Evolutionary conservation across 2,329 filamentous ascomycete species (phyloP).

Genomic region (Metarhizium guizhouense): DNA sequence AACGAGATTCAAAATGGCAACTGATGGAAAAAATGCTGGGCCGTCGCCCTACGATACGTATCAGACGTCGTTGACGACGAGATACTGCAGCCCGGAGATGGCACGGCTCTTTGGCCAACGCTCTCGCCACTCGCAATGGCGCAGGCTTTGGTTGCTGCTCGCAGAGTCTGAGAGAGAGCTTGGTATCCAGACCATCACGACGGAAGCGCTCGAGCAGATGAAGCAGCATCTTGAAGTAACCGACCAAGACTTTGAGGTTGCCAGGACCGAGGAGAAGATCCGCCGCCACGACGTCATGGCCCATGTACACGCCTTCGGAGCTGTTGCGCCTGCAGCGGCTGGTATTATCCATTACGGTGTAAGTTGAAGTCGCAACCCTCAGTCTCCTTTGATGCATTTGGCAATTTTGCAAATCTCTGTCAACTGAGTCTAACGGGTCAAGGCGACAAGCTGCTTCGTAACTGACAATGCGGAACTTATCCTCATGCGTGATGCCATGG

Average conservation of each 20-base stretch:
- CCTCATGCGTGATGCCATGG: conserved; percentile 52
- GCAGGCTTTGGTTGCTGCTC: conserved; percentile 76
- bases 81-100: conserved; percentile 72
- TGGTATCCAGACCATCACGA: conserved; percentile 60
- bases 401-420: too few species aligned
- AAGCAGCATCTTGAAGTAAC: conserved; percentile 63
- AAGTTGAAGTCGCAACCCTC: too few species aligned
- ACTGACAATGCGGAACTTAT: conserved; percentile 76
- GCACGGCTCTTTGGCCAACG: conserved; percentile 70
- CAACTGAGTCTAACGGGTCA: too few species aligned
- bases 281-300: conserved; percentile 59
- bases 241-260: conserved; percentile 68
- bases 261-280: conserved; percentile 66
- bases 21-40: too few species aligned
- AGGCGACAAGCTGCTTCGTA: conserved; percentile 21
- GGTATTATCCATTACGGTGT: conserved; percentile 71
- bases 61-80: conserved; percentile 59
- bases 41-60: conserved; percentile 25
- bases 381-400: too few species aligned
- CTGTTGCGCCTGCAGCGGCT: conserved; percentile 64
- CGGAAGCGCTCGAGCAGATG: conserved; percentile 71
- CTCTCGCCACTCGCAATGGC: conserved; percentile 68
- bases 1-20: too few species aligned
- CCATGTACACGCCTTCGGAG: conserved; percentile 67
- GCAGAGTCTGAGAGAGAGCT: conserved; percentile 77